phyloP scores from a whole-genome alignment of 164 flowering plant species.

The Vitis riparia region DNA sequence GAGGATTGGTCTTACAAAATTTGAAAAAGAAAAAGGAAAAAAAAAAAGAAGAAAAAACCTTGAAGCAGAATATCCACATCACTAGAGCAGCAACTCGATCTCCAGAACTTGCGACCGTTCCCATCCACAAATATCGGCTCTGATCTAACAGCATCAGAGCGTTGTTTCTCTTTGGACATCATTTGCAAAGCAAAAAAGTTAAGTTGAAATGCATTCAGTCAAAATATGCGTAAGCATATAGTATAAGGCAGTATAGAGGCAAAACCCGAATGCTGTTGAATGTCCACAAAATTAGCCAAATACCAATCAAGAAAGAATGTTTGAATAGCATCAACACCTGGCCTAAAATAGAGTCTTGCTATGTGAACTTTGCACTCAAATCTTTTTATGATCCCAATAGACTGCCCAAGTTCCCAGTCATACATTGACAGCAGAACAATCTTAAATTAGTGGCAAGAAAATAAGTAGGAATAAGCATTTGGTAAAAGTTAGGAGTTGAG shows the following conservation, averaged over 20 bases:
- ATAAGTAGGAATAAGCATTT: no score
- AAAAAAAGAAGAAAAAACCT: constrained; percentile 4
- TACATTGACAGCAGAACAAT: no score
- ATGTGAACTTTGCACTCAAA: no score
- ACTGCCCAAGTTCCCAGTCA: no score
- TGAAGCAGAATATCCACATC: constrained; percentile 18
- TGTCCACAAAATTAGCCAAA: background rate
- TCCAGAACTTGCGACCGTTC: constrained; percentile 22
- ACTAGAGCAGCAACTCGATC: constrained; percentile 7
- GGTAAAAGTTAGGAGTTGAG: no score
- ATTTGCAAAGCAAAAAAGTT: background rate
- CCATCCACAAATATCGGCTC: constrained; percentile 15
- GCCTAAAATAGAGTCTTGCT: no score
- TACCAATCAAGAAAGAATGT: no score
- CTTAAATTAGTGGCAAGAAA: no score
- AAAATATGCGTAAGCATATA: background rate
- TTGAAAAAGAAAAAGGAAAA: background rate
- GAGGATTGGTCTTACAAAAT: background rate
- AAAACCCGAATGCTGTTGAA: background rate
- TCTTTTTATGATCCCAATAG: no score
- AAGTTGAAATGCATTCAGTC: no score
- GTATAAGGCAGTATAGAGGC: background rate
- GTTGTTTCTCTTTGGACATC: constrained; percentile 8
- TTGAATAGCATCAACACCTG: no score
- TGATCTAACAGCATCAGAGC: constrained; percentile 15